Percentiles rank a stretch among this genome's conserved stretches.
Conservation (phyloP, 2,329 filamentous ascomycete species). For the Colletotrichum eremochloae region DNA sequence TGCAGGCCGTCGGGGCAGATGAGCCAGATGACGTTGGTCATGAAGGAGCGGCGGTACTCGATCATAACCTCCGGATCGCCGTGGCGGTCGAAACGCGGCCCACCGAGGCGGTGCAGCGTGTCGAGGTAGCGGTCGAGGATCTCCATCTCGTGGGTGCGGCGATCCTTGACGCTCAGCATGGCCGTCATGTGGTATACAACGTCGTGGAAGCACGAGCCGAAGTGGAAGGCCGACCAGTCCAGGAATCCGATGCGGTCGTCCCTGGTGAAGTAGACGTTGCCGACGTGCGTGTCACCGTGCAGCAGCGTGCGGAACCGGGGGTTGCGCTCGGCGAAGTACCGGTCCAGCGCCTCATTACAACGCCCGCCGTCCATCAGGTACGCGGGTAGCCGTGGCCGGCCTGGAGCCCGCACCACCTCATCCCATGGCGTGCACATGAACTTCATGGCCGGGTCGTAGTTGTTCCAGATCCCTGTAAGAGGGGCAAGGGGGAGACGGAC, state of each 20-base stretch:
- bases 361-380: conserved; percentile 54
- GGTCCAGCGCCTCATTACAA: conserved; percentile 52
- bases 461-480: conserved; percentile 47
- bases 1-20: conserved; percentile 48
- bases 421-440: conserved; percentile 47
- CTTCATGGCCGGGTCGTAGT: conserved; percentile 54
- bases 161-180: conserved; percentile 55
- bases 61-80: conserved; percentile 41
- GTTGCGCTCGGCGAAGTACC: conserved; percentile 54
- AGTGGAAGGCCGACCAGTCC: conserved; percentile 58
- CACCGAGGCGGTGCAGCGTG: conserved; percentile 49
- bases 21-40: conserved; percentile 49
- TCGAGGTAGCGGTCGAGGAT: conserved; percentile 54
- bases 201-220: conserved; percentile 59
- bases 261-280: conserved; percentile 58
- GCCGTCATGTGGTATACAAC: conserved; percentile 57
- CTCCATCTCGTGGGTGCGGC: conserved; percentile 56
- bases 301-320: conserved; percentile 53
- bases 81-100: conserved; percentile 50
- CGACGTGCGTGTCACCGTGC: conserved; percentile 59
- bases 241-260: conserved; percentile 54
- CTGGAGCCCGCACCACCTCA: conserved; percentile 47
- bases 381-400: conserved; percentile 52
- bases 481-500: not conserved
- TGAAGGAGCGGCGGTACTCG: conserved; percentile 46